Percentiles rank a stretch among this genome's conserved stretches.
Evolutionary conservation across 805 yeast genomes (phyloP).

Genomic region (Yarrowia sp.): DNA sequence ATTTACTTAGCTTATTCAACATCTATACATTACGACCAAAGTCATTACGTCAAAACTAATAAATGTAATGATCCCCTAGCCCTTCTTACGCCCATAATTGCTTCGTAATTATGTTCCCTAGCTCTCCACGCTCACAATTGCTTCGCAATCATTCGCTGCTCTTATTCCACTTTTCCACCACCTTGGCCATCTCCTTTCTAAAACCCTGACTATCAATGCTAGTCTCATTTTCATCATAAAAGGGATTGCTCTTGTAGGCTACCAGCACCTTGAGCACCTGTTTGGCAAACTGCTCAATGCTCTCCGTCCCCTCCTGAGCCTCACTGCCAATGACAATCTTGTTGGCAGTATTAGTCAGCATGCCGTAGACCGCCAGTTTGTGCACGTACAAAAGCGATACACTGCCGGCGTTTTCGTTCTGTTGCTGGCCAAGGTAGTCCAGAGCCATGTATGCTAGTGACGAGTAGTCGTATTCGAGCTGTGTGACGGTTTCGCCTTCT

Average conservation of each 20-base stretch:
- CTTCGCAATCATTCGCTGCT: too few relatives aligned
- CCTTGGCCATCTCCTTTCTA: constrained; percentile 21
- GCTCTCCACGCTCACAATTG: too few relatives aligned
- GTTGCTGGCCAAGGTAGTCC: constrained; percentile 36
- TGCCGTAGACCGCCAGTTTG: constrained; percentile 50
- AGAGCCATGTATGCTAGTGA: constrained; percentile 38
- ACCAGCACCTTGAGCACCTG: constrained; percentile 28
- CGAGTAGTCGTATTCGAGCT: constrained; percentile 36
- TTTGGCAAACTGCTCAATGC: constrained; percentile 23
- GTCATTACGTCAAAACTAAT: too few relatives aligned
- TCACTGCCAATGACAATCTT: constrained; percentile 49
- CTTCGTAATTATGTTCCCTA: too few relatives aligned
- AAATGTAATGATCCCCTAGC: too few relatives aligned
- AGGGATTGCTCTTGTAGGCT: constrained; percentile 38
- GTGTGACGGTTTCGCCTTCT: constrained; percentile 9
- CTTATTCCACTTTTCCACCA: constrained; percentile 18
- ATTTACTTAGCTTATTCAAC: too few relatives aligned
- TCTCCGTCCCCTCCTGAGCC: constrained; percentile 43
- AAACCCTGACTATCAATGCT: constrained; percentile 14
- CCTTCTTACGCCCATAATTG: too few relatives aligned
- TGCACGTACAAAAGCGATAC: constrained; percentile 18
- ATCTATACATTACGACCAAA: too few relatives aligned
- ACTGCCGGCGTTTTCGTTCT: constrained; percentile 17
- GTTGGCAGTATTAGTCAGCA: constrained; percentile 49
- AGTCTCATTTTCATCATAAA: constrained; percentile 30